Conservation (phyloP, 352 stramenopile genomes). For the Phytophthora pseudosyringae region DNA sequence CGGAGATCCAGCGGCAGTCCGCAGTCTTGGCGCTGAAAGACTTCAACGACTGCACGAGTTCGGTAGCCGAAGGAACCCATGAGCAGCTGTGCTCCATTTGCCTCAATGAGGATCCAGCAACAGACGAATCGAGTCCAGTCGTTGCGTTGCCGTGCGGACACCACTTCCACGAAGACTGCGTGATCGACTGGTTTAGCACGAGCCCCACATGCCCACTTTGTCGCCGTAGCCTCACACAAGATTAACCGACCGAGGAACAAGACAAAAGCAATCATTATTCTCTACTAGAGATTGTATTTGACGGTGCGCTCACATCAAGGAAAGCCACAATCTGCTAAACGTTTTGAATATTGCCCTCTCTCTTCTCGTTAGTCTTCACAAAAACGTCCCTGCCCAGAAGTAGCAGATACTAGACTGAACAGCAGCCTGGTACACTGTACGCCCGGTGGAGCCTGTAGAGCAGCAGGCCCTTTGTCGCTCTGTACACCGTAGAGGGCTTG, state of each 20-base stretch:
- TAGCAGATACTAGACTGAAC: too few relatives aligned
- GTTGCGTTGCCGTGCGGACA: constrained; percentile 59
- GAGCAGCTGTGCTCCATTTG: constrained; percentile 55
- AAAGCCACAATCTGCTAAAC: too few relatives aligned
- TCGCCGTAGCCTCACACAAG: constrained; percentile 26
- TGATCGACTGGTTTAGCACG: constrained; percentile 73
- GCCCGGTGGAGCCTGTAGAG: constrained; percentile 36
- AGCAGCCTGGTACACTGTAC: not conserved
- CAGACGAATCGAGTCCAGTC: constrained; percentile 32
- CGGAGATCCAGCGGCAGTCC: constrained; percentile 44
- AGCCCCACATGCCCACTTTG: constrained; percentile 68
- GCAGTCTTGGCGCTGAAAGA: constrained; percentile 62
- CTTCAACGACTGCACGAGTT: constrained; percentile 22
- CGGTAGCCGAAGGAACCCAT: constrained; percentile 6
- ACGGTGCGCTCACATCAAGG: too few relatives aligned
- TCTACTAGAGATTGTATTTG: not conserved
- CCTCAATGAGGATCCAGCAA: constrained; percentile 43
- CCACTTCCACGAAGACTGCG: constrained; percentile 75
- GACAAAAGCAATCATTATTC: not conserved
- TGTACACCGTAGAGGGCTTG: too few relatives aligned
- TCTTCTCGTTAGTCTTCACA: too few relatives aligned
- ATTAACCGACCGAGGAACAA: not conserved
- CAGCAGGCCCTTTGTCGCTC: constrained; percentile 5
- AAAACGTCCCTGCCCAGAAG: too few relatives aligned
- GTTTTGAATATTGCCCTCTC: too few relatives aligned